Conservation (phyloP, 1,139 yeast species). For the Citeromyces hawaiiensis region DNA sequence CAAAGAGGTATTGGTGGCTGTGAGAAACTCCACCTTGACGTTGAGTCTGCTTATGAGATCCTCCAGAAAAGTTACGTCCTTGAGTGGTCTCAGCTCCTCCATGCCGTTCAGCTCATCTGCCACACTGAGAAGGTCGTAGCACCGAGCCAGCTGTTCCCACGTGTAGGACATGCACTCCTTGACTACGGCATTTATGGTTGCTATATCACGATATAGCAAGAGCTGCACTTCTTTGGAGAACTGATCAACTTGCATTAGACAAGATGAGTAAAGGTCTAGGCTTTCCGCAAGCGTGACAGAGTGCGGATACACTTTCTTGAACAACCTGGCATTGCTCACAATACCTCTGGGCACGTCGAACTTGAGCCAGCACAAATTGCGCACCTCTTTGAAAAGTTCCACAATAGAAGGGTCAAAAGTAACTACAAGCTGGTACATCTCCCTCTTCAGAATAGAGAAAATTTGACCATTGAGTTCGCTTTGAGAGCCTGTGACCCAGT, state of each 20-base stretch:
- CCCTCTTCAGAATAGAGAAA: neutral
- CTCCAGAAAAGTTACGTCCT: slow-evolving; percentile 27
- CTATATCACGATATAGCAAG: slow-evolving; percentile 17
- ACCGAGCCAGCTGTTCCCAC: slow-evolving; percentile 47
- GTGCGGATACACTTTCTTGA: slow-evolving; percentile 39
- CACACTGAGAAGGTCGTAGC: slow-evolving; percentile 23
- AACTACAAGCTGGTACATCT: slow-evolving; percentile 16
- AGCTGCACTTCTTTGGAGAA: slow-evolving; percentile 17
- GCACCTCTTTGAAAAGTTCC: slow-evolving; percentile 36
- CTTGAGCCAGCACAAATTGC: slow-evolving; percentile 36
- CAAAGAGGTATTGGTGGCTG: slow-evolving; percentile 1
- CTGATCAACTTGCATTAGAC: slow-evolving; percentile 12
- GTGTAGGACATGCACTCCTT: slow-evolving; percentile 21
- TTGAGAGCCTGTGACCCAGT: slow-evolving; percentile 26
- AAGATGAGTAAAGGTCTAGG: slow-evolving; percentile 18
- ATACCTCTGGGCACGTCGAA: slow-evolving; percentile 46
- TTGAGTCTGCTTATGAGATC: slow-evolving; percentile 20
- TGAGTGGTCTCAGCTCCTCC: slow-evolving; percentile 15
- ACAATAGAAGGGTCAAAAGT: slow-evolving; percentile 40
- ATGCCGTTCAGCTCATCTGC: slow-evolving; percentile 9
- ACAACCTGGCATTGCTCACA: slow-evolving; percentile 27
- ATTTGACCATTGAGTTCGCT: neutral
- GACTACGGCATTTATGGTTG: slow-evolving; percentile 10
- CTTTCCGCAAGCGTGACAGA: slow-evolving; percentile 43
- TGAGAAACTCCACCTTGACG: slow-evolving; percentile 19